These are phyloP conservation scores for Aspergillus sp. DNA, from an alignment of 2,329 filamentous ascomycete genomes.

Conservation along the genomic window DNA sequence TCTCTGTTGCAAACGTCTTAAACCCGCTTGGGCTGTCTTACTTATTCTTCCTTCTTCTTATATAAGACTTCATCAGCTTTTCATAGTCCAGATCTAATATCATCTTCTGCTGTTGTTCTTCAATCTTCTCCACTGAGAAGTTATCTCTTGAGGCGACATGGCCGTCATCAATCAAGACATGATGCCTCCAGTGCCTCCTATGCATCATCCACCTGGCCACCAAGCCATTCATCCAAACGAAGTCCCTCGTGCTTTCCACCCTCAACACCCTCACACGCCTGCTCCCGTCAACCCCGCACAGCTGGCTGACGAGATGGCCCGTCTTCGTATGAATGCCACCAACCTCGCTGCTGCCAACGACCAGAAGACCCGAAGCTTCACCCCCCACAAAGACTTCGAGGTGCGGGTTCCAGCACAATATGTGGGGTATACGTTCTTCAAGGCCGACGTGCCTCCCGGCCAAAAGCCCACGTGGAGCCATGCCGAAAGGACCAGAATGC, in stretches of 20 bases:
- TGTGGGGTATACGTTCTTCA: constrained; percentile 36
- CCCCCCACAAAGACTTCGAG: constrained; percentile 7
- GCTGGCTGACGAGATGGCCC: constrained; percentile 18
- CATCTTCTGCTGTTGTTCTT: neutral
- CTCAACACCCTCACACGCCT: constrained; percentile 8
- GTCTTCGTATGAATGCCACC: constrained; percentile 16
- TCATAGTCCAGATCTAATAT: neutral
- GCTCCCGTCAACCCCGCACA: constrained; percentile 9
- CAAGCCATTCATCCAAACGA: constrained; percentile 7
- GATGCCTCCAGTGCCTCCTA: constrained; percentile 17
- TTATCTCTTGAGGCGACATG: neutral
- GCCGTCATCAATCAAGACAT: constrained; percentile 19
- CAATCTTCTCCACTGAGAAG: neutral
- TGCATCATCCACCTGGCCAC: constrained; percentile 13
- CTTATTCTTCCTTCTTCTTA: neutral
- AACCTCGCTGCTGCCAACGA: constrained; percentile 2
- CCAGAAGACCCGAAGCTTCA: constrained; percentile 4
- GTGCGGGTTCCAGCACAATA: constrained; percentile 24
- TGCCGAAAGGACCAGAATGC: constrained; percentile 29
- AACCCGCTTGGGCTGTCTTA: neutral
- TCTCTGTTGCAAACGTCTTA: neutral
- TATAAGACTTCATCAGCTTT: neutral
- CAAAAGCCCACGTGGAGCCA: constrained; percentile 32
- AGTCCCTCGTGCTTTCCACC: constrained; percentile 14
- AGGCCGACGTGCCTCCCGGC: constrained; percentile 29